These are phyloP conservation scores for Musa balbisiana DNA, from an alignment of 202 grass and related monocot genomes.

Conservation along the genomic window DNA sequence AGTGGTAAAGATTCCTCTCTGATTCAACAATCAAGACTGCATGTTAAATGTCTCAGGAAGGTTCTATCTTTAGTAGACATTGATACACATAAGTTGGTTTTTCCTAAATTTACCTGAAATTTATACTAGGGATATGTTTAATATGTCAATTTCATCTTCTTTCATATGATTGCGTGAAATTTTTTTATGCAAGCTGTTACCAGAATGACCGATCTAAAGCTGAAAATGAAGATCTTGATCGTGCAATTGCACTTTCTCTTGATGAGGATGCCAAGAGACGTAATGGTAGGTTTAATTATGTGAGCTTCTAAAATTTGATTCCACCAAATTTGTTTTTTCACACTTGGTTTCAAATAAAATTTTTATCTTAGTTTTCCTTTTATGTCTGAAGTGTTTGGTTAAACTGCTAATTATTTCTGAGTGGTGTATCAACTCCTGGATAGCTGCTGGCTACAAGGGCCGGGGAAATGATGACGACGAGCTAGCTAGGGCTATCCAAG, in stretches of 20 bases:
- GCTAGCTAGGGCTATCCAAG: slow-evolving; percentile 54
- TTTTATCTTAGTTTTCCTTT: neutral
- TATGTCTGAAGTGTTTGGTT: neutral
- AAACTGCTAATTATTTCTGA: neutral
- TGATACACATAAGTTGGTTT: neutral
- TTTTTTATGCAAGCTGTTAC: slow-evolving; percentile 18
- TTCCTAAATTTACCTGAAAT: neutral
- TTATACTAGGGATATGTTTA: neutral
- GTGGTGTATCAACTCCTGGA: neutral
- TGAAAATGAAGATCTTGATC: slow-evolving; percentile 72
- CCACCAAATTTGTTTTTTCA: too few relatives aligned
- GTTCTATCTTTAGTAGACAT: slow-evolving; percentile 2
- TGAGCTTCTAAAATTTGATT: neutral
- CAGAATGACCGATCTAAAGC: slow-evolving; percentile 64
- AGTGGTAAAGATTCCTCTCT: slow-evolving; percentile 35
- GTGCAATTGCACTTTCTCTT: slow-evolving; percentile 69
- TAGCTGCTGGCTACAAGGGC: slow-evolving; percentile 36
- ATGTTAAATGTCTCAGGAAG: slow-evolving; percentile 5
- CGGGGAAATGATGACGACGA: slow-evolving; percentile 66
- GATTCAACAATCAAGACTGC: neutral
- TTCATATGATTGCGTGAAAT: slow-evolving; percentile 16
- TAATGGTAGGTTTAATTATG: slow-evolving; percentile 34
- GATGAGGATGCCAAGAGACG: slow-evolving; percentile 55
- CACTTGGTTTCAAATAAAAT: too few relatives aligned
- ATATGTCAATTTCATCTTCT: neutral